phyloP scores from a whole-genome alignment of 1,139 yeast species.

The Candida pseudoviswanathii region DNA sequence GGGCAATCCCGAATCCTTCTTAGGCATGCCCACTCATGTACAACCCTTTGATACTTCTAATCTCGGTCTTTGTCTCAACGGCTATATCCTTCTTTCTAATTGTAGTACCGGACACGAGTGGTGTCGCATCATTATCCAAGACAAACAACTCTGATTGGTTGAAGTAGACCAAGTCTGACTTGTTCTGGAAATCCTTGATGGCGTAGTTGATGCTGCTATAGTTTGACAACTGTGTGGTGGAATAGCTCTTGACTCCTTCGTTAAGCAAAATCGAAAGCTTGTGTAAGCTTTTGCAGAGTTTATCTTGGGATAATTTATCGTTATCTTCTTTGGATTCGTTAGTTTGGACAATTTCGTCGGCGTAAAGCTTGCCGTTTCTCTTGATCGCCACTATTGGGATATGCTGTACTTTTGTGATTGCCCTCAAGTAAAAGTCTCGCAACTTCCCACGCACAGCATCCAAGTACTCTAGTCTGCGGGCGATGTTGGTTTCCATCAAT shows the following conservation, averaged over 20 bases:
- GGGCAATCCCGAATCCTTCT: no score
- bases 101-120: conserved; percentile 2
- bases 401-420: conserved; percentile 37
- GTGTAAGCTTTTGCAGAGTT: conserved; percentile 26
- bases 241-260: conserved; percentile 30
- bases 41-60: conserved; percentile 47
- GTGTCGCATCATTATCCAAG: conserved; percentile 2
- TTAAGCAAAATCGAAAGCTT: conserved; percentile 26
- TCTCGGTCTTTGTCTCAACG: conserved; percentile 40
- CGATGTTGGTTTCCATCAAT: conserved; percentile 32
- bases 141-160: conserved; percentile 15
- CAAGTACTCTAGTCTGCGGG: conserved; percentile 36
- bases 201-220: conserved; percentile 31
- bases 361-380: conserved; percentile 34
- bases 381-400: conserved; percentile 45
- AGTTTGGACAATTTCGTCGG: conserved; percentile 46
- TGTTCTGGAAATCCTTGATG: conserved; percentile 40
- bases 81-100: conserved; percentile 33
- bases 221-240: conserved; percentile 36
- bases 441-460: conserved; percentile 36
- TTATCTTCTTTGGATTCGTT: conserved; percentile 23
- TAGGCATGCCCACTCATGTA: conserved; percentile 44
- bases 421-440: conserved; percentile 39
- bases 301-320: conserved; percentile 31
- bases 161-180: conserved; percentile 40